Evolutionary conservation across 441 rosid genomes (phyloP).

Genomic region (Raphanus hybrid): DNA sequence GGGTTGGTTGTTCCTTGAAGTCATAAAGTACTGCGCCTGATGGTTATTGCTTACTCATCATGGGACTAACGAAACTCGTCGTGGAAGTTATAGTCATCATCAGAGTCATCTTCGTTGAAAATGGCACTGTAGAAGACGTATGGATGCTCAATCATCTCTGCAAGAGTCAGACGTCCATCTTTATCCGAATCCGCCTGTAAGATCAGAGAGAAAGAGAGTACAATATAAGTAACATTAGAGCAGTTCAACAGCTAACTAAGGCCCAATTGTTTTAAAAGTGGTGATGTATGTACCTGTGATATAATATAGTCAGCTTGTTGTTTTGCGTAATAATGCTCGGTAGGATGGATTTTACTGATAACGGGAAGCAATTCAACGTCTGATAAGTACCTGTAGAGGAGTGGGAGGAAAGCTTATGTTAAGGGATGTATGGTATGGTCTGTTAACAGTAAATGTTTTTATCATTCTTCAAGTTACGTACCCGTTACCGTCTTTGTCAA

Average conservation of each 20-base stretch:
- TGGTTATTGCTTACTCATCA: slow-evolving; percentile 12
- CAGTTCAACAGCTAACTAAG: slow-evolving; percentile 1
- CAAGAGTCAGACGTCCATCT: slow-evolving; percentile 73
- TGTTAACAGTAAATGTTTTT: slow-evolving; percentile 11
- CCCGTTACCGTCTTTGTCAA: slow-evolving; percentile 92
- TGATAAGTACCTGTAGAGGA: slow-evolving; percentile 60
- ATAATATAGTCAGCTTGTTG: slow-evolving; percentile 92
- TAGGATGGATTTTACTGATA: slow-evolving; percentile 89
- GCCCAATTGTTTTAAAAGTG: too few relatives aligned
- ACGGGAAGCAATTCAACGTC: slow-evolving; percentile 74
- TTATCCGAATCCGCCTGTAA: slow-evolving; percentile 87
- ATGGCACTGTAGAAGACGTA: slow-evolving; percentile 93
- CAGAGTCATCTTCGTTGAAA: slow-evolving; percentile 73
- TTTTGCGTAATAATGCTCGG: slow-evolving; percentile 90
- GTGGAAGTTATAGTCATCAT: slow-evolving; percentile 59
- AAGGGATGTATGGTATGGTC: background rate
- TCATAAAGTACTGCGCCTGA: background rate
- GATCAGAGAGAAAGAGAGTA: slow-evolving; percentile 11
- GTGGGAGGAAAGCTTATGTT: slow-evolving; percentile 10
- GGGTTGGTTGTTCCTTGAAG: background rate
- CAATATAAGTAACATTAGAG: slow-evolving; percentile 21
- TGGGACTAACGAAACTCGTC: slow-evolving; percentile 80
- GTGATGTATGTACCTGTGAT: slow-evolving; percentile 63
- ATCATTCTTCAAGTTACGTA: slow-evolving; percentile 39
- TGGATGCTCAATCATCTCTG: slow-evolving; percentile 94